phyloP scores from a whole-genome alignment of 768 basidiomycete species.

The Hysterangium stoloniferum region DNA sequence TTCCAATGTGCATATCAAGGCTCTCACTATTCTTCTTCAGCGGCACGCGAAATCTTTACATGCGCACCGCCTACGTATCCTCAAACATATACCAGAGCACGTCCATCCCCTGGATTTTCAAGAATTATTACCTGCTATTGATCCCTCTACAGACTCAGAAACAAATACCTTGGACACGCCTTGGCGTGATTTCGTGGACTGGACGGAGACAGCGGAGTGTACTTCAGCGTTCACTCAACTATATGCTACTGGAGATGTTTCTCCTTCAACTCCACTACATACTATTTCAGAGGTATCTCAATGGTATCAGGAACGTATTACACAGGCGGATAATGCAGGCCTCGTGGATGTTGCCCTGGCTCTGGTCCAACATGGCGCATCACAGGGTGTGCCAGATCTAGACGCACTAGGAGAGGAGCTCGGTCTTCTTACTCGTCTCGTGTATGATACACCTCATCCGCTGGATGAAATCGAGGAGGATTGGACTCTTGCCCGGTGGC shows the following conservation, averaged over 20 bases:
- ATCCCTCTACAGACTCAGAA: slow-evolving; percentile 42
- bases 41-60: slow-evolving; percentile 53
- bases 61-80: slow-evolving; percentile 61
- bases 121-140: slow-evolving; percentile 56
- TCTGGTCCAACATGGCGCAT: slow-evolving; percentile 79
- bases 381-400: slow-evolving; percentile 66
- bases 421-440: slow-evolving; percentile 73
- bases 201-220: slow-evolving; percentile 44
- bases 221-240: slow-evolving; percentile 30
- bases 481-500: slow-evolving; percentile 76
- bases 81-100: slow-evolving; percentile 71
- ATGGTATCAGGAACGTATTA: slow-evolving; percentile 72
- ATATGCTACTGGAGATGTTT: background rate
- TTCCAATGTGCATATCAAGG: slow-evolving; percentile 46
- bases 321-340: slow-evolving; percentile 42
- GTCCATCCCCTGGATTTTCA: slow-evolving; percentile 53
- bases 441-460: slow-evolving; percentile 67
- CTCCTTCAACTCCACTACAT: slow-evolving; percentile 7
- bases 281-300: slow-evolving; percentile 43
- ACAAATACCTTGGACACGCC: slow-evolving; percentile 20
- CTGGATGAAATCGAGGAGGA: slow-evolving; percentile 35
- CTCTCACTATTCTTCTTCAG: slow-evolving; percentile 49
- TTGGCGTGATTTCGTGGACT: slow-evolving; percentile 52
- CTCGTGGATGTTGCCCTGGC: slow-evolving; percentile 74
- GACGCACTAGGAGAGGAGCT: slow-evolving; percentile 91